Evolutionary conservation across 768 basidiomycete species (phyloP).

Genomic region (Suillus clintonianus): DNA sequence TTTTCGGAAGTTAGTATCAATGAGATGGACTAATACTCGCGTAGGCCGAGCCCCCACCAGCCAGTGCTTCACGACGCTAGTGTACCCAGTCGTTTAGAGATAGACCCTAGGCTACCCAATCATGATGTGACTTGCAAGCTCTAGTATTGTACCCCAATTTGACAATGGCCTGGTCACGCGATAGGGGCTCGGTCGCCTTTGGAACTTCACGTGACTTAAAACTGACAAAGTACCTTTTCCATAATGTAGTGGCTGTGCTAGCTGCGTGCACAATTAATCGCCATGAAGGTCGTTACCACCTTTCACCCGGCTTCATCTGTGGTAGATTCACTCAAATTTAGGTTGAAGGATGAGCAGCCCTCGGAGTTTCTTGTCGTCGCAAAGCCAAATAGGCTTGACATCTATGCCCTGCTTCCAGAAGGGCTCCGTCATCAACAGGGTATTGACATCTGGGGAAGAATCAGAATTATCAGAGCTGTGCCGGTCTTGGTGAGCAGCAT

Average conservation of each 20-base stretch:
- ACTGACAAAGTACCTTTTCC: neutral
- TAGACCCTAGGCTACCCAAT: neutral
- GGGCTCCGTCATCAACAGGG: slow-evolving; percentile 62
- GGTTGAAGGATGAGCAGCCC: slow-evolving; percentile 47
- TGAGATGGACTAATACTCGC: neutral
- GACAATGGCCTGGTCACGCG: neutral
- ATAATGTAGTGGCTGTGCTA: neutral
- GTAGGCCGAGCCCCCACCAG: neutral
- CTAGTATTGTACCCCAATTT: neutral
- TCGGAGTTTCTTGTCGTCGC: slow-evolving; percentile 69
- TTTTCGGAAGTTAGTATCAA: slow-evolving; percentile 15
- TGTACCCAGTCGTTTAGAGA: neutral
- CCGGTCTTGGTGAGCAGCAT: slow-evolving; percentile 49
- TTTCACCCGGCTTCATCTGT: slow-evolving; percentile 80
- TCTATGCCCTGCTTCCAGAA: slow-evolving; percentile 63
- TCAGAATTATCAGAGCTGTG: slow-evolving; percentile 56
- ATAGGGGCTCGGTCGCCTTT: neutral
- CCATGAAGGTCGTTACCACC: slow-evolving; percentile 66
- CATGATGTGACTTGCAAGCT: neutral
- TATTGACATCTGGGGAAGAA: slow-evolving; percentile 69
- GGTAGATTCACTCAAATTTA: slow-evolving; percentile 66
- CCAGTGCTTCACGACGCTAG: neutral
- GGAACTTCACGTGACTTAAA: neutral
- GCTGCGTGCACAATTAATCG: neutral
- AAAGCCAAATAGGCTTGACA: slow-evolving; percentile 65